These are phyloP conservation scores for Capsella bursapastoris DNA, from an alignment of 345 rosid genomes.

Conservation along the genomic window DNA sequence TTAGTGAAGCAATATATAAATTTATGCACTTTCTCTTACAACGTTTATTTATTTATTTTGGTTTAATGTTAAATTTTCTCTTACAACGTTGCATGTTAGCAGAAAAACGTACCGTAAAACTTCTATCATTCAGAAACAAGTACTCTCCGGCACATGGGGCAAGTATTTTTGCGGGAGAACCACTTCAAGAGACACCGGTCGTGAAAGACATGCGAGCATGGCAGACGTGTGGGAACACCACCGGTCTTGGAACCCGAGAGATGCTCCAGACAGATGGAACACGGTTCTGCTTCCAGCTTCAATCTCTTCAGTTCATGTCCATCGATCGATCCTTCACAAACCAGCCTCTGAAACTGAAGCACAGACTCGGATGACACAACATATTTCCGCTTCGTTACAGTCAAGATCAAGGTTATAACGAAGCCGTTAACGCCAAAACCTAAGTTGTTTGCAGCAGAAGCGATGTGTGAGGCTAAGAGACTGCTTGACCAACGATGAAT, in stretches of 20 bases:
- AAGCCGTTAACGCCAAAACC: background rate
- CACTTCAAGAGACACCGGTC: background rate
- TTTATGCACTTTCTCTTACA: background rate
- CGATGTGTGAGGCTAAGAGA: background rate
- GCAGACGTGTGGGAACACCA: background rate
- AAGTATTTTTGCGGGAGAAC: background rate
- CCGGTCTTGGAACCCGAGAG: background rate
- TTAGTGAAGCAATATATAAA: background rate
- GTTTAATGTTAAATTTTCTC: no score
- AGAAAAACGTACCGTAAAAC: no score
- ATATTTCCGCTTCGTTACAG: background rate
- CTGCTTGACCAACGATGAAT: background rate
- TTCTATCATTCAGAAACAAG: background rate
- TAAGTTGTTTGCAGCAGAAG: background rate
- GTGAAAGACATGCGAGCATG: background rate
- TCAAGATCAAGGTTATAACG: background rate
- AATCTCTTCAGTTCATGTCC: background rate
- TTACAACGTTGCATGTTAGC: background rate
- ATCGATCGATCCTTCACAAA: background rate
- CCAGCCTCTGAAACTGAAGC: background rate
- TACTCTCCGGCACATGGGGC: background rate
- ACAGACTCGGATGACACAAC: background rate
- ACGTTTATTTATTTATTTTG: no score
- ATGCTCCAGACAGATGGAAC: background rate
- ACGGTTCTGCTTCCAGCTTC: background rate